phyloP scores from a whole-genome alignment of 2,329 filamentous ascomycete species.

The Coniella vitis region DNA sequence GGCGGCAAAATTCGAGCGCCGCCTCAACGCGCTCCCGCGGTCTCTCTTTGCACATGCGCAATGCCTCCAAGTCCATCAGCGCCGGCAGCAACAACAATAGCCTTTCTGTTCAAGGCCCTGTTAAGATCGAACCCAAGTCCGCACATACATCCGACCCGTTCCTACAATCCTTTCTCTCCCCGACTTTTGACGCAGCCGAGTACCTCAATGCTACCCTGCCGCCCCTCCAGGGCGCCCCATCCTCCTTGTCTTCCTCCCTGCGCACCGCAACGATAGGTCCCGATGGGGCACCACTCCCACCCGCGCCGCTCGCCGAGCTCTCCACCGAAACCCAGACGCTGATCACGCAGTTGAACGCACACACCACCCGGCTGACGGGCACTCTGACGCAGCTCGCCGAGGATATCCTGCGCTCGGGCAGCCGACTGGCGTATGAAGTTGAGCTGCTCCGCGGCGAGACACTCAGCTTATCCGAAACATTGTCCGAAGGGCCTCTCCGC shows the following conservation, averaged over 20 bases:
- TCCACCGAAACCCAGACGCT: constrained; percentile 75
- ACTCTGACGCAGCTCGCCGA: constrained; percentile 86
- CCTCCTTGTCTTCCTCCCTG: constrained; percentile 19
- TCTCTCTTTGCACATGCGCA: constrained; percentile 35
- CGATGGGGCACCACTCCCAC: constrained; percentile 27
- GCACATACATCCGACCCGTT: constrained; percentile 64
- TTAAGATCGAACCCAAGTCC: constrained; percentile 42
- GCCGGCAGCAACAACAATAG: too few species aligned
- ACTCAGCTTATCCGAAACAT: constrained; percentile 67
- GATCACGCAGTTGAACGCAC: constrained; percentile 81
- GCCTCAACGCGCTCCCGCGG: constrained; percentile 26
- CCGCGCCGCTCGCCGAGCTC: constrained; percentile 63
- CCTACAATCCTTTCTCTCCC: constrained; percentile 67
- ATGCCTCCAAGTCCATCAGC: constrained; percentile 26
- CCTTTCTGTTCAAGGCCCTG: neutral
- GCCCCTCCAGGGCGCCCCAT: constrained; percentile 46
- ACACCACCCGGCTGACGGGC: constrained; percentile 74
- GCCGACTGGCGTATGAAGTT: constrained; percentile 86
- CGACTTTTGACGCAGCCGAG: constrained; percentile 73
- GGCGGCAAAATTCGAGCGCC: constrained; percentile 41
- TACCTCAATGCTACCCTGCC: constrained; percentile 80
- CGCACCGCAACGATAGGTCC: constrained; percentile 14
- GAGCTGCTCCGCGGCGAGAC: constrained; percentile 88
- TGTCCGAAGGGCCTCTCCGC: constrained; percentile 54
- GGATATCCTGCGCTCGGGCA: constrained; percentile 85